These are phyloP conservation scores for Neonectria hederae DNA, from an alignment of 2,329 filamentous ascomycete species.

Conservation along the genomic window DNA sequence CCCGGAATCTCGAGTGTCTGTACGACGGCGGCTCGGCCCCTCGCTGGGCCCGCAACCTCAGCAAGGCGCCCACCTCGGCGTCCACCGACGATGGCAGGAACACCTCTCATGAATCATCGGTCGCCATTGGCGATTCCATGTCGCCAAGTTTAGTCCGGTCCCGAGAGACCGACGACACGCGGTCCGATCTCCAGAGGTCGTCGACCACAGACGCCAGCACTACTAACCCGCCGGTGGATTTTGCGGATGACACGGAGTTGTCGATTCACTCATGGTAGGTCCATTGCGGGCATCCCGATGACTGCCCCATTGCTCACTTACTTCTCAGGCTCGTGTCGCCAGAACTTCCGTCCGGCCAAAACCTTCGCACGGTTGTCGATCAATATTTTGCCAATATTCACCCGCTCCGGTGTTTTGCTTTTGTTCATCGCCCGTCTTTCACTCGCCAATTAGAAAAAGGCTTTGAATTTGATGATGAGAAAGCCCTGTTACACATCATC, in stretches of 20 bases:
- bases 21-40: slow-evolving; percentile 52
- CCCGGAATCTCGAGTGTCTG: slow-evolving; percentile 49
- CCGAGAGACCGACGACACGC: slow-evolving; percentile 34
- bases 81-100: slow-evolving; percentile 38
- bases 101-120: slow-evolving; percentile 32
- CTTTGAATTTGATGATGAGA: slow-evolving; percentile 49
- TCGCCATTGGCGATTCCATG: slow-evolving; percentile 29
- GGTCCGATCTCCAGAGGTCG: slow-evolving; percentile 30
- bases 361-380: slow-evolving; percentile 49
- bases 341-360: slow-evolving; percentile 46
- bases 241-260: slow-evolving; percentile 40
- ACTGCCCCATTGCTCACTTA: slow-evolving; percentile 11
- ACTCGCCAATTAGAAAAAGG: slow-evolving; percentile 51
- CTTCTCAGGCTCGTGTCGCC: slow-evolving; percentile 46
- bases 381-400: slow-evolving; percentile 53
- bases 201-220: slow-evolving; percentile 34
- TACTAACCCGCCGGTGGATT: slow-evolving; percentile 35
- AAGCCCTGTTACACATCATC: slow-evolving; percentile 49
- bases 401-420: slow-evolving; percentile 52
- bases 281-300: neutral
- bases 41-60: slow-evolving; percentile 49
- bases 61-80: slow-evolving; percentile 36
- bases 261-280: slow-evolving; percentile 41
- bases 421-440: slow-evolving; percentile 53
- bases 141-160: slow-evolving; percentile 41